Evolutionary conservation across 2,329 filamentous ascomycete genomes (phyloP).

Genomic region (Lachnellula occidentalis): DNA sequence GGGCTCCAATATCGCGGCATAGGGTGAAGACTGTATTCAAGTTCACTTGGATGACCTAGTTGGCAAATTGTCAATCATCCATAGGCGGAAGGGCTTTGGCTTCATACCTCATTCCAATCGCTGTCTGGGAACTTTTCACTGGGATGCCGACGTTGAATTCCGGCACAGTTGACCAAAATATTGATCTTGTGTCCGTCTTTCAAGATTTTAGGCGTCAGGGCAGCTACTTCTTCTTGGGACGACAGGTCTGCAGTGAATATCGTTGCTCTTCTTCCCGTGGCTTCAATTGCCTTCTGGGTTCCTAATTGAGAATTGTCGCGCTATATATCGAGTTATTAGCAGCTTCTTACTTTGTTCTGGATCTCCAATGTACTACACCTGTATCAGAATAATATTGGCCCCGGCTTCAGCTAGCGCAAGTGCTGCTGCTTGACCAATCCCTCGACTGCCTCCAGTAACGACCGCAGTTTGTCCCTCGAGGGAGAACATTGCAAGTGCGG

Average conservation of each 20-base stretch:
- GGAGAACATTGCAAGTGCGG: constrained; percentile 28
- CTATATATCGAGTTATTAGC: constrained; percentile 10
- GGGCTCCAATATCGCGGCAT: constrained; percentile 69
- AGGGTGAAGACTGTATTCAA: constrained; percentile 75
- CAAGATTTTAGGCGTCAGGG: constrained; percentile 56
- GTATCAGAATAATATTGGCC: constrained; percentile 36
- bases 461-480: constrained; percentile 34
- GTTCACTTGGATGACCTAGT: constrained; percentile 71
- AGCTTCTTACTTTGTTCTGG: background rate
- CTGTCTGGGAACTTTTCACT: constrained; percentile 35
- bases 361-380: constrained; percentile 24
- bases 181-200: constrained; percentile 40
- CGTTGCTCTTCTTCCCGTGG: constrained; percentile 58
- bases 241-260: constrained; percentile 69
- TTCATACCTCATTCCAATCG: constrained; percentile 36
- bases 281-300: constrained; percentile 56
- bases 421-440: constrained; percentile 35
- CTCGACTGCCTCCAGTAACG: constrained; percentile 35
- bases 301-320: constrained; percentile 26
- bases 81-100: constrained; percentile 59
- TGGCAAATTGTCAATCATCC: background rate
- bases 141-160: constrained; percentile 33
- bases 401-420: constrained; percentile 35
- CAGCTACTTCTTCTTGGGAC: constrained; percentile 52
- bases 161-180: constrained; percentile 43